A percentile compares a stretch with the other conserved stretches of the same genome.
Conservation (phyloP, 2,329 filamentous ascomycete genomes). For the Neophaeococcomyces aloes region DNA sequence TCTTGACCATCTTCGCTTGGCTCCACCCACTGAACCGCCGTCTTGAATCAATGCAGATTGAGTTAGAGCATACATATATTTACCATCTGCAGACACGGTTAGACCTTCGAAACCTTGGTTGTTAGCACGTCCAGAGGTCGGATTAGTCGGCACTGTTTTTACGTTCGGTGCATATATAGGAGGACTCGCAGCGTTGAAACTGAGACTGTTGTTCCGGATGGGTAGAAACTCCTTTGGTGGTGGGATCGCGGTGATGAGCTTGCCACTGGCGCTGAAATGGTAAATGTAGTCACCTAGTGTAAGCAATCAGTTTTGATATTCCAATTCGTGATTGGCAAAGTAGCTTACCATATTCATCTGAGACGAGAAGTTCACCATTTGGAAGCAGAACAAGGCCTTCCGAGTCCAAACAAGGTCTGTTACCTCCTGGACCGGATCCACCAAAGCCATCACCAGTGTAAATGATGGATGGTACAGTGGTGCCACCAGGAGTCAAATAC, state of each 20-base stretch:
- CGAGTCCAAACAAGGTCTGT: slow-evolving; percentile 50
- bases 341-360: slow-evolving; percentile 53
- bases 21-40: slow-evolving; percentile 46
- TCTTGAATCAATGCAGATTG: slow-evolving; percentile 57
- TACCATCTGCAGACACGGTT: slow-evolving; percentile 52
- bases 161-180: slow-evolving; percentile 47
- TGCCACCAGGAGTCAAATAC: slow-evolving; percentile 48
- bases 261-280: slow-evolving; percentile 48
- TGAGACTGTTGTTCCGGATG: slow-evolving; percentile 48
- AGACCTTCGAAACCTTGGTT: slow-evolving; percentile 69
- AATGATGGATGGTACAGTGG: slow-evolving; percentile 51
- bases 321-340: no score
- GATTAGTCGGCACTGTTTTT: slow-evolving; percentile 44
- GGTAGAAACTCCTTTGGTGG: slow-evolving; percentile 57
- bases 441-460: slow-evolving; percentile 61
- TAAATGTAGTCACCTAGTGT: slow-evolving; percentile 49
- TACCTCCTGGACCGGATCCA: slow-evolving; percentile 47
- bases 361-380: slow-evolving; percentile 57
- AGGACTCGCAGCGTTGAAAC: slow-evolving; percentile 55
- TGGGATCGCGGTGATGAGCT: slow-evolving; percentile 52
- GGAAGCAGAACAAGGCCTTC: slow-evolving; percentile 55
- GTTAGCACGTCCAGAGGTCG: slow-evolving; percentile 54
- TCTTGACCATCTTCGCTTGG: slow-evolving; percentile 45
- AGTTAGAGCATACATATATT: slow-evolving; percentile 53
- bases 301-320: no score